Percentiles rank a stretch among this genome's conserved stretches.
These are phyloP conservation scores for Pyrus hybrid DNA, from an alignment of 331 rosid genomes.

Conservation along the genomic window DNA sequence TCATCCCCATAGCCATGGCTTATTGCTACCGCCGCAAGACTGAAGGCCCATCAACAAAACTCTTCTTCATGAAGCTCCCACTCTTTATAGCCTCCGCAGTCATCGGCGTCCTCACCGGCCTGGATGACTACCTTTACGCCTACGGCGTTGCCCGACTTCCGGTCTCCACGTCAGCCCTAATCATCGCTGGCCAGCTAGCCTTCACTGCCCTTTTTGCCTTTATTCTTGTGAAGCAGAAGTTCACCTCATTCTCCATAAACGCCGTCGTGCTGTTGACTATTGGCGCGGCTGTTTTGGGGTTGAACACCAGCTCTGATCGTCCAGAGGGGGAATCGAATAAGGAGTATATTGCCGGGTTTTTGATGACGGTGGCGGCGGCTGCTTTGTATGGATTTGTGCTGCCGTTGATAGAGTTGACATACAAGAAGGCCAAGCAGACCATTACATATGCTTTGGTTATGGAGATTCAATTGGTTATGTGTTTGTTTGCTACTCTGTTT, in stretches of 20 bases:
- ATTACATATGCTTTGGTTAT: constrained; percentile 58
- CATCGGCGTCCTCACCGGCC: constrained; percentile 64
- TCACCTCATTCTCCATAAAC: constrained; percentile 56
- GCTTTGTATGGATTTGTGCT: constrained; percentile 60
- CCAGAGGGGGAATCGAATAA: constrained; percentile 27
- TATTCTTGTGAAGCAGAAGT: constrained; percentile 60
- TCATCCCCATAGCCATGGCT: constrained; percentile 38
- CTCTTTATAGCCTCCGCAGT: constrained; percentile 36
- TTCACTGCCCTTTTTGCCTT: constrained; percentile 80
- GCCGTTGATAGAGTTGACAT: constrained; percentile 66
- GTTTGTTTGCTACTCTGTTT: constrained; percentile 59
- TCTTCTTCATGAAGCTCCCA: constrained; percentile 28
- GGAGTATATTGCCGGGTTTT: constrained; percentile 49
- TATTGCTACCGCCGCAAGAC: constrained; percentile 27
- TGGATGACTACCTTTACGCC: constrained; percentile 69
- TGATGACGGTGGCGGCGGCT: constrained; percentile 61
- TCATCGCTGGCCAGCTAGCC: constrained; percentile 62
- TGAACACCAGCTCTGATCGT: constrained; percentile 51
- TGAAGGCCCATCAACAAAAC: background rate
- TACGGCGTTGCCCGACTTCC: constrained; percentile 72
- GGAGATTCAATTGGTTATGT: constrained; percentile 74
- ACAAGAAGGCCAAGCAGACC: constrained; percentile 43
- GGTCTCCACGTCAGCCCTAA: constrained; percentile 53
- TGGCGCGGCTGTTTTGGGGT: constrained; percentile 55
- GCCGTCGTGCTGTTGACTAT: constrained; percentile 49